Evolutionary conservation across 768 basidiomycete species (phyloP).

Genomic region (Xerocomellus amylosporus): DNA sequence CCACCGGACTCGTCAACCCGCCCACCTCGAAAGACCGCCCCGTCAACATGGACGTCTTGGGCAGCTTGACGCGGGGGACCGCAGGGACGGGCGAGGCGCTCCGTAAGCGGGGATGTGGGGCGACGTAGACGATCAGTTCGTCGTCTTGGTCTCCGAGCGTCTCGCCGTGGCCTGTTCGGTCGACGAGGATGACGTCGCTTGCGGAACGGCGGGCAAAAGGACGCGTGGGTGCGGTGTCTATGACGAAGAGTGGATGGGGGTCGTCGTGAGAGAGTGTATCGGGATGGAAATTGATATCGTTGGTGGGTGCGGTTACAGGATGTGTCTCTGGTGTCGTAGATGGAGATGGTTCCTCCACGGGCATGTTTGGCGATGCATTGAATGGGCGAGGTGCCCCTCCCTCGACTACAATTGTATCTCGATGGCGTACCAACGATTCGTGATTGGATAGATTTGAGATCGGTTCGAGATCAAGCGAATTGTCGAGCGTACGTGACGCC

Average conservation of each 20-base stretch:
- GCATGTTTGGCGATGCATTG: neutral
- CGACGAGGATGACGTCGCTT: constrained; percentile 25
- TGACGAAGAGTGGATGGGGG: constrained; percentile 24
- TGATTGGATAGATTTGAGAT: constrained; percentile 1
- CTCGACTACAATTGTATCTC: neutral
- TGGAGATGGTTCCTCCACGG: neutral
- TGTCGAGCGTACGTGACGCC: neutral
- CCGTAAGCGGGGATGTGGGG: constrained; percentile 58
- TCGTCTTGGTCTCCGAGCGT: constrained; percentile 22
- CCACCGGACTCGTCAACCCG: constrained; percentile 9
- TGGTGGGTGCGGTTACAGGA: no score
- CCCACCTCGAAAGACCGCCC: constrained; percentile 4
- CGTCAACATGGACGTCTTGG: constrained; percentile 27
- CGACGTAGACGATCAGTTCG: constrained; percentile 75
- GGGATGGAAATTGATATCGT: no score
- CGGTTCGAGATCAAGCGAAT: constrained; percentile 5
- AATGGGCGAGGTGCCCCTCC: neutral
- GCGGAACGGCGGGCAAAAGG: constrained; percentile 3
- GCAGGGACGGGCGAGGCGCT: constrained; percentile 12
- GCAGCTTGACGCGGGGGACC: constrained; percentile 15
- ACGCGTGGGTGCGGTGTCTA: constrained; percentile 40
- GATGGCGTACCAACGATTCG: neutral
- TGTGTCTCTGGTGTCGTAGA: neutral
- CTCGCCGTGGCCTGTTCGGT: constrained; percentile 16
- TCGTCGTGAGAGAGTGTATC: neutral